Evolutionary conservation across 768 basidiomycete species (phyloP), one percentile per base, ranked within the genome.

Genomic region (Phanerochaete carnosa): DNA sequence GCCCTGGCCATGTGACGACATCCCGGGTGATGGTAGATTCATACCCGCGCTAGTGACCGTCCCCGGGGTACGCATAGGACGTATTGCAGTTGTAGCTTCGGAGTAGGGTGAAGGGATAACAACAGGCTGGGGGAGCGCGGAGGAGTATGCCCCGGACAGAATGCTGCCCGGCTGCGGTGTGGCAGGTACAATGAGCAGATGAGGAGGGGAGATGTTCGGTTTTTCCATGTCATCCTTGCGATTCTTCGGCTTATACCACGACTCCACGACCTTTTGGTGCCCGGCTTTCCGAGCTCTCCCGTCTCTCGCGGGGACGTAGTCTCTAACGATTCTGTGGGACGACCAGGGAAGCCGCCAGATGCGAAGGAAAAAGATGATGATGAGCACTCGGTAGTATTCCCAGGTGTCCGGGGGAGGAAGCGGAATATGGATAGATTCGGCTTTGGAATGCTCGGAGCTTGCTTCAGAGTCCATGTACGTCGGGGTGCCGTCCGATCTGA

Each of bases 1-100:
- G 11, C 62, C 62, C 30, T 54, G 33, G 5, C 62, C 62, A 56
- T 62, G 62, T 23, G 62, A 62, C 7, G 62, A 62, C 32, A 43
- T 25, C 2, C 62, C 58, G 25, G 62, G 62, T 12, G 62, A 62
- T 9, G 45, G 16, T 15, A 45, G 43, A n/a, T 32, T 37, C 35
- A 43, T 43, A 2, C 52, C 62, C 26, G 57, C 52, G 35, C 62
- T 62, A 9, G 58, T 55, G 16, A 35, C 43, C 23, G 57, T 62
- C 62, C 46, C 39, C 9, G 62, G 62, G 16, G 62, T 62, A 3
- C 33, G 57, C 37, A 35, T 35, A 23, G 58, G 57, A 5, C 62
- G 50, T n/a, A 62, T 57, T 15, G 62, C 62, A 3, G 62, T 62
- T 13, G 57, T 50, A 35, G 52, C 62, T 15, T 55, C 52, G 1